A percentile compares a stretch with the other conserved stretches of the same genome.
Evolutionary conservation across 768 basidiomycete species (phyloP).

Genomic region (Naematelia aurantialba): DNA sequence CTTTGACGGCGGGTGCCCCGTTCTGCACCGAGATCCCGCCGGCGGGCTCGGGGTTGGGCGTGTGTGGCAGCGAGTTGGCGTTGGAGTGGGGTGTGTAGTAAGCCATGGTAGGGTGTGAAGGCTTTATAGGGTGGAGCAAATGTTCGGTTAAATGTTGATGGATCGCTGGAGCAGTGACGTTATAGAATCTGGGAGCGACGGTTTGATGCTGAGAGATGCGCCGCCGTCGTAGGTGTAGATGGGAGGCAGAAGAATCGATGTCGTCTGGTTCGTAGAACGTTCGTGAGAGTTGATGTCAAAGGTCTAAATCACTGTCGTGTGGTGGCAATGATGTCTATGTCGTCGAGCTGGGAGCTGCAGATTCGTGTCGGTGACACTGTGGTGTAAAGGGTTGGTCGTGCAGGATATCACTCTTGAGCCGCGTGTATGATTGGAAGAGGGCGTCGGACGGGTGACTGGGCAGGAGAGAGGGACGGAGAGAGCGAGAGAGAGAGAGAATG

Average conservation of each 20-base stretch:
- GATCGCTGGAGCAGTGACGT: too few species aligned
- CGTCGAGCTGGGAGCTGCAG: too few species aligned
- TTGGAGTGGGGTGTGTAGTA: constrained; percentile 15
- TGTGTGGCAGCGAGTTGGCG: constrained; percentile 17
- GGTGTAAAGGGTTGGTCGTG: constrained; percentile 3
- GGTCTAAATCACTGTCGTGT: too few species aligned
- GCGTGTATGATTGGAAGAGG: too few species aligned
- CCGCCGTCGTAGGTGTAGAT: background rate
- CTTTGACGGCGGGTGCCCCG: constrained; percentile 24
- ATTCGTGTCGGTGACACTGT: too few species aligned
- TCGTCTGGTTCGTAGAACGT: too few species aligned
- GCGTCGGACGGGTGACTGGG: too few species aligned
- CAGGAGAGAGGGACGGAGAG: background rate
- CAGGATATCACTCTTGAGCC: too few species aligned
- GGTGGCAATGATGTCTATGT: too few species aligned
- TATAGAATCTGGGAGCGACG: too few species aligned
- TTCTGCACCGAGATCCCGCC: constrained; percentile 2
- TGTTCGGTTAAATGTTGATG: background rate
- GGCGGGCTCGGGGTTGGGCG: constrained; percentile 3
- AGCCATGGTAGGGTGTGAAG: background rate
- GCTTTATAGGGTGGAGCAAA: background rate
- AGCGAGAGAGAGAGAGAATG: background rate
- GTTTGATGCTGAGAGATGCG: background rate
- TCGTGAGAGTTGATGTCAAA: too few species aligned
- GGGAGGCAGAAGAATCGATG: background rate